These are phyloP conservation scores for Plasmodium coatneyi DNA, from an alignment of 169 alveolate species.

Conservation along the genomic window DNA sequence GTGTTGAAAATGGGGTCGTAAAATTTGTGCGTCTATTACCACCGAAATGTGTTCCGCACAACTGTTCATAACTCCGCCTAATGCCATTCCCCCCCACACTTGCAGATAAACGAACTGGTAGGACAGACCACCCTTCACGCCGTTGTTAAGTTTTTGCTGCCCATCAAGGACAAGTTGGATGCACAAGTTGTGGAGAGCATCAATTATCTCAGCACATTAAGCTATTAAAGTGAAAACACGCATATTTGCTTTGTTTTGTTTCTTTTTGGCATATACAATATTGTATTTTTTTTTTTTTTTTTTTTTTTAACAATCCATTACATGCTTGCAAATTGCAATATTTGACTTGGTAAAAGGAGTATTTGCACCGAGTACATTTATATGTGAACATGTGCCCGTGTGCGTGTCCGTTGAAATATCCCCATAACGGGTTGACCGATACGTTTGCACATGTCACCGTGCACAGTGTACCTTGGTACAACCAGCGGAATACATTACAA, in stretches of 20 bases:
- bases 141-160: constrained; percentile 48
- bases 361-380: neutral
- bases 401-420: neutral
- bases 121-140: constrained; percentile 23
- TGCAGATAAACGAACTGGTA: constrained; percentile 68
- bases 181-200: constrained; percentile 71
- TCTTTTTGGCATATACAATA: neutral
- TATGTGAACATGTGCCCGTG: neutral
- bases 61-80: neutral
- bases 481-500: neutral
- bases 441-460: neutral
- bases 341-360: neutral
- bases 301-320: neutral
- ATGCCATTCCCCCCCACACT: neutral
- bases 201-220: constrained; percentile 40
- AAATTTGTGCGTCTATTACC: neutral
- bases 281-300: neutral
- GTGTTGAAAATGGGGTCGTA: neutral
- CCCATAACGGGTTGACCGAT: neutral
- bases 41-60: neutral
- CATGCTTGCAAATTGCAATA: neutral
- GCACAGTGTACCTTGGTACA: neutral
- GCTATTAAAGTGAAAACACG: constrained; percentile 14
- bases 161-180: constrained; percentile 72
- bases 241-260: neutral